These are phyloP conservation scores for Naumovozyma baii DNA, from an alignment of 805 yeast genomes.

Conservation along the genomic window DNA sequence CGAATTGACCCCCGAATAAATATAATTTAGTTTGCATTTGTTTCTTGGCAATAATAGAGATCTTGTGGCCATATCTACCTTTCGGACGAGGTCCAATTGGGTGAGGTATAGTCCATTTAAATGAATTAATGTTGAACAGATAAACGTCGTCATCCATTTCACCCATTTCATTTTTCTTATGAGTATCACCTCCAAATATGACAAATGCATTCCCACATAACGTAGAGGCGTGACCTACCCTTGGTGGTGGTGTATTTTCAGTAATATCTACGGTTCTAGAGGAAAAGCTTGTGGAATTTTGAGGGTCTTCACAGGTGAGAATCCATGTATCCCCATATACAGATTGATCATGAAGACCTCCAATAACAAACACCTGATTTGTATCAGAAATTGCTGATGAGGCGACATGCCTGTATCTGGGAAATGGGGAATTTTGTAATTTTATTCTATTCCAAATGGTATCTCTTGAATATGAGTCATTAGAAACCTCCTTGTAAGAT, in stretches of 20 bases:
- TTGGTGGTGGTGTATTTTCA: conserved; percentile 82
- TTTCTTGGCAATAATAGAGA: conserved; percentile 60
- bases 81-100: conserved; percentile 69
- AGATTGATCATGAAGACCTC: conserved; percentile 86
- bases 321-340: conserved; percentile 97
- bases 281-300: conserved; percentile 29
- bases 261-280: conserved; percentile 54
- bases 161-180: conserved; percentile 63
- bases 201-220: conserved; percentile 92
- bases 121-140: conserved; percentile 68
- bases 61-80: conserved; percentile 92
- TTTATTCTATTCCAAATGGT: conserved; percentile 64
- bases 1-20: conserved; percentile 92
- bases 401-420: conserved; percentile 88
- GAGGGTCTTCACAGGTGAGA: conserved; percentile 37
- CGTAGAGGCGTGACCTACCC: conserved; percentile 92
- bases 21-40: conserved; percentile 54
- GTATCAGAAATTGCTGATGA: conserved; percentile 67
- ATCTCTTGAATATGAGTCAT: conserved; percentile 14
- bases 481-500: neutral
- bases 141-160: conserved; percentile 84
- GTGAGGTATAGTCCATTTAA: conserved; percentile 71
- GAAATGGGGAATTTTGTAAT: conserved; percentile 73
- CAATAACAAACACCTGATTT: conserved; percentile 81
- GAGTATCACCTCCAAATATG: conserved; percentile 94